These are phyloP conservation scores for Obba rivulosa DNA, from an alignment of 768 basidiomycete genomes.

Conservation along the genomic window DNA sequence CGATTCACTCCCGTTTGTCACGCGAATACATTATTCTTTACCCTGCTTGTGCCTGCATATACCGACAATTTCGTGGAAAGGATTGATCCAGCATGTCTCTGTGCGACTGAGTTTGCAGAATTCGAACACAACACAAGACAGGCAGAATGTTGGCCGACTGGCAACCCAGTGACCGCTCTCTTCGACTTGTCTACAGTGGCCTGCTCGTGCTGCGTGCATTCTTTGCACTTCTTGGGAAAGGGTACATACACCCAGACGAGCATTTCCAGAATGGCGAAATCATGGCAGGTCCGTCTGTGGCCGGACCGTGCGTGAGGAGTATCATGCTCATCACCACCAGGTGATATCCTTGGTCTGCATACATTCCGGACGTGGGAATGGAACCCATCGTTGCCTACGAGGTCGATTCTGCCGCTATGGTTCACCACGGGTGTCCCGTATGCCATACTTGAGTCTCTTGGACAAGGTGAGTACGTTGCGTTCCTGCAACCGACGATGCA, in stretches of 20 bases:
- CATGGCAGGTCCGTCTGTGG: constrained; percentile 25
- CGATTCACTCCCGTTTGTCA: too few relatives aligned
- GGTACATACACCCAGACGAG: constrained; percentile 39
- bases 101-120: too few relatives aligned
- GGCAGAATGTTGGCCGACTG: too few relatives aligned
- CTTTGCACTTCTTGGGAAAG: constrained; percentile 29
- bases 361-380: constrained; percentile 34
- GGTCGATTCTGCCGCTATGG: constrained; percentile 29
- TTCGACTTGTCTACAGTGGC: constrained; percentile 9
- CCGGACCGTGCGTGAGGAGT: too few relatives aligned
- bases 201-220: constrained; percentile 15
- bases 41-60: too few relatives aligned
- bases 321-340: constrained; percentile 16
- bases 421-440: constrained; percentile 31
- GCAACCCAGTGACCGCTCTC: too few relatives aligned
- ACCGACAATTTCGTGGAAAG: too few relatives aligned
- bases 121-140: too few relatives aligned
- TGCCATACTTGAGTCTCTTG: constrained; percentile 11
- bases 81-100: too few relatives aligned
- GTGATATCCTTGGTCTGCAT: constrained; percentile 23
- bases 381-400: constrained; percentile 27
- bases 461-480: constrained; percentile 19
- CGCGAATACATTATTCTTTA: too few relatives aligned
- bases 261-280: constrained; percentile 37
- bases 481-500: neutral